phyloP scores from a whole-genome alignment of 805 yeast genomes.

The Metschnikowia continentalis region DNA sequence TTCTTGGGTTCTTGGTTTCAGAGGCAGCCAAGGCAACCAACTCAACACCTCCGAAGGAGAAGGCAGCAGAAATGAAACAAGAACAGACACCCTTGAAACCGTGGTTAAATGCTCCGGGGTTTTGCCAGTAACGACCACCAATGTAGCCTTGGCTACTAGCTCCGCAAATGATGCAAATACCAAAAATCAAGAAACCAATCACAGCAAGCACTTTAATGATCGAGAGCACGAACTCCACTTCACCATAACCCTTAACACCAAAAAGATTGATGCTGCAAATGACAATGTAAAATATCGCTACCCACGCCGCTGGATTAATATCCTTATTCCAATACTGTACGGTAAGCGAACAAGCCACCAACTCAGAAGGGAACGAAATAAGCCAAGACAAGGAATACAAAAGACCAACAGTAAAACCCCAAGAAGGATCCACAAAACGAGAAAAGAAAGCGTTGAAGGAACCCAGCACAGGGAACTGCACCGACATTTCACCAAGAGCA shows the following conservation, averaged over 20 bases:
- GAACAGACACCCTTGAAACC: conserved; percentile 54
- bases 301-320: conserved; percentile 36
- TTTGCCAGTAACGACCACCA: conserved; percentile 48
- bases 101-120: conserved; percentile 52
- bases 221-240: conserved; percentile 24
- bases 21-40: conserved; percentile 57
- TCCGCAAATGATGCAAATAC: conserved; percentile 38
- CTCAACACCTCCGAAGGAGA: conserved; percentile 61
- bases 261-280: conserved; percentile 33
- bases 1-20: conserved; percentile 51
- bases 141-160: conserved; percentile 45
- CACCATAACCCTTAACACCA: conserved; percentile 32
- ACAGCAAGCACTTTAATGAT: conserved; percentile 26
- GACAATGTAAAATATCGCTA: conserved; percentile 30
- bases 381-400: conserved; percentile 29
- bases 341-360: conserved; percentile 33
- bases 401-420: conserved; percentile 22
- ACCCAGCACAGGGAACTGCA: conserved; percentile 21
- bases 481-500: conserved; percentile 22
- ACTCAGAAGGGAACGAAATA: conserved; percentile 30
- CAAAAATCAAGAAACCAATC: conserved; percentile 23
- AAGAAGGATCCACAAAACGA: conserved; percentile 20
- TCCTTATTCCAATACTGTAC: conserved; percentile 32
- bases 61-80: conserved; percentile 53
- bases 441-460: conserved; percentile 21